phyloP scores from a whole-genome alignment of 2,329 filamentous ascomycete genomes.

The Aspergillus sp. region DNA sequence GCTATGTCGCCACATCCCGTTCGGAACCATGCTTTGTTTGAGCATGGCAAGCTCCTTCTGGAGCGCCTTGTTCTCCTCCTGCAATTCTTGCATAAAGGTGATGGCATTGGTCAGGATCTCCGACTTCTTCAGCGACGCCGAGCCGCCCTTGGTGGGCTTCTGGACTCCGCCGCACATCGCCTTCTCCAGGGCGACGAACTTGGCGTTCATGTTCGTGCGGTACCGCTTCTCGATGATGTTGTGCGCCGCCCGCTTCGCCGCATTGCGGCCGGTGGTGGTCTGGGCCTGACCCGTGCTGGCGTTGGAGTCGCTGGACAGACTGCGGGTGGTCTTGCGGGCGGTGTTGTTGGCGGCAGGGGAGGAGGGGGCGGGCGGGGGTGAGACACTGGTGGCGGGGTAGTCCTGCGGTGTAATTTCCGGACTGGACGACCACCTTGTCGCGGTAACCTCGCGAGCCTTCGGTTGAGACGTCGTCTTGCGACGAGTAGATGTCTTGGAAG shows the following conservation, averaged over 20 bases:
- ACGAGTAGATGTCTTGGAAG: constrained; percentile 8
- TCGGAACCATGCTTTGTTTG: constrained; percentile 30
- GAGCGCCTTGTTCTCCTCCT: constrained; percentile 36
- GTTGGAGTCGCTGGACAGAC: constrained; percentile 29
- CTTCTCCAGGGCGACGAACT: constrained; percentile 43
- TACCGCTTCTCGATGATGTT: constrained; percentile 47
- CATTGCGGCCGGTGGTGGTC: constrained; percentile 30
- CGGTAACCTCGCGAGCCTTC: constrained; percentile 12
- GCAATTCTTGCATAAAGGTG: constrained; percentile 38
- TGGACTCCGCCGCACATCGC: constrained; percentile 34
- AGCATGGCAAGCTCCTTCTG: constrained; percentile 36
- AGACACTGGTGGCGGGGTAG: constrained; percentile 18
- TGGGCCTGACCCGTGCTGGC: constrained; percentile 22
- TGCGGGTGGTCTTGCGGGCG: constrained; percentile 27
- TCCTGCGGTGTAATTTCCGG: constrained; percentile 32
- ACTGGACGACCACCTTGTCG: constrained; percentile 31
- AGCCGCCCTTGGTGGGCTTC: constrained; percentile 28
- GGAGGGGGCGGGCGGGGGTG: constrained; percentile 11
- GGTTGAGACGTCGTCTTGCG: constrained; percentile 12
- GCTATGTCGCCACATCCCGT: constrained; percentile 26
- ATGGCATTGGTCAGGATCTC: constrained; percentile 41
- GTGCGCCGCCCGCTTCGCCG: constrained; percentile 44
- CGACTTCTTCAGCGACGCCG: constrained; percentile 40
- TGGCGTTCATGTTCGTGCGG: constrained; percentile 47
- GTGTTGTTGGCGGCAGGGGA: constrained; percentile 12